Evolutionary conservation across 2,329 filamentous ascomycete genomes (phyloP), one percentile per base, ranked within the genome.

Genomic region (Didymella glomerata): DNA sequence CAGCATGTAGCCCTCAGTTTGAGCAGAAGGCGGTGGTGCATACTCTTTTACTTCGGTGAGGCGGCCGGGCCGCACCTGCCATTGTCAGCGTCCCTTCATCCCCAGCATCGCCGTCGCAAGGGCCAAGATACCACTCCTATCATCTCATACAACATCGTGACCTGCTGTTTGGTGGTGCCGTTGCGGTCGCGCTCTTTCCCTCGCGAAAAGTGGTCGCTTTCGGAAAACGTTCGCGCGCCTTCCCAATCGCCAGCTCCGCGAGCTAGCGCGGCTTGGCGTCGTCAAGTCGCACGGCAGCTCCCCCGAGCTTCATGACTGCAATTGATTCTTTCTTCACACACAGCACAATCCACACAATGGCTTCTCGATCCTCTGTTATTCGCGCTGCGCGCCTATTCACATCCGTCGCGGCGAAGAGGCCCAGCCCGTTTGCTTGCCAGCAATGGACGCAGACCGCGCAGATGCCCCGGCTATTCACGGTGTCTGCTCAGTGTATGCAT

Each of bases 41-140:
- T 88, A 97, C 93, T 98, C 94, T 87, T 94, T 96, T 73, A 97
- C 93, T 85, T 98, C 94, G 76, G 85, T 83, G 76, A 97, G 82
- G 80, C 88, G 94, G 84, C 92, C 92, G 68, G 93, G 92, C 75
- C 95, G 94, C 82, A 96, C 93, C 95, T 98, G 76, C 24, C 28
- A 27, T 10, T 51, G 55, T 63, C 54, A 67, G 62, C 41, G 30
- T 46, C 38, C 41, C 49, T 25, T 40, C 45, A 44, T 47, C 48
- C 30, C 28, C 4, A 18, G 0, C 18, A 32, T n/a, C 18, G 9
- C 20, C 13, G 14, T 59, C 50, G 34, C 38, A 45, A 18, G 28
- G 30, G 22, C n/a, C 40, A 16, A 82, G 90, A 73, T 82, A 97
- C 95, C 81, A 97, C 90, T 78, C 91, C 95, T 79, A 99, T 95